These are phyloP conservation scores for Scenedesmus sp. DNA, from an alignment of 163 green algal genomes.

Conservation along the genomic window DNA sequence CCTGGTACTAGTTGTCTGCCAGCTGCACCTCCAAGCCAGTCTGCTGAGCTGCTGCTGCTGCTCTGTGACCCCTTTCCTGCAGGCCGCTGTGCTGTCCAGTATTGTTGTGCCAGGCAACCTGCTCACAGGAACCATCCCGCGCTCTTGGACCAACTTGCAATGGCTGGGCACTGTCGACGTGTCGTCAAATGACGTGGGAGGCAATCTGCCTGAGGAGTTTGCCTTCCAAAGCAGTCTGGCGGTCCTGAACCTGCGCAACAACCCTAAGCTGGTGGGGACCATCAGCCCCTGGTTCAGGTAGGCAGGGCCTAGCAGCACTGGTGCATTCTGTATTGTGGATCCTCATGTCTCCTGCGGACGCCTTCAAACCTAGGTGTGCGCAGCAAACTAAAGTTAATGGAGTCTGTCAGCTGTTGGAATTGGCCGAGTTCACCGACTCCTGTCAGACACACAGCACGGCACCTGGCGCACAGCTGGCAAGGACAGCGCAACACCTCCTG, in stretches of 20 bases:
- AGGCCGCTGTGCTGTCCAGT: not conserved
- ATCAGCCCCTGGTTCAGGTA: conserved; percentile 32
- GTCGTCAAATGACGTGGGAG: conserved; percentile 14
- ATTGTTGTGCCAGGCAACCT: not conserved
- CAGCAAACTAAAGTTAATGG: no score
- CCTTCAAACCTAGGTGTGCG: no score
- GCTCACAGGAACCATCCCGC: conserved; percentile 28
- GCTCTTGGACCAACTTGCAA: conserved; percentile 21
- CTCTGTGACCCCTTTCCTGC: not conserved
- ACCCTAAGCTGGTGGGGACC: not conserved
- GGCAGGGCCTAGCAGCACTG: not conserved
- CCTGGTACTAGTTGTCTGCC: no score
- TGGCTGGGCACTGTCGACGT: conserved; percentile 18
- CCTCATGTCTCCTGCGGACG: no score
- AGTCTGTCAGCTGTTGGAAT: no score
- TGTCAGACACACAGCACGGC: no score
- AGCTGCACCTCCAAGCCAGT: no score
- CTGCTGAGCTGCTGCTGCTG: not conserved
- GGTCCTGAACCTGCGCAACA: not conserved
- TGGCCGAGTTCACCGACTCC: no score
- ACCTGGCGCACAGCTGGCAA: no score
- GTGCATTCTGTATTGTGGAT: no score
- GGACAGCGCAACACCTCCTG: no score
- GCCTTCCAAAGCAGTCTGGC: not conserved
- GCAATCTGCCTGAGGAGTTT: conserved; percentile 22